A percentile compares a stretch with the other conserved stretches of the same genome.
These are phyloP conservation scores for Trametes cubensis DNA, from an alignment of 768 basidiomycete species.

Conservation along the genomic window DNA sequence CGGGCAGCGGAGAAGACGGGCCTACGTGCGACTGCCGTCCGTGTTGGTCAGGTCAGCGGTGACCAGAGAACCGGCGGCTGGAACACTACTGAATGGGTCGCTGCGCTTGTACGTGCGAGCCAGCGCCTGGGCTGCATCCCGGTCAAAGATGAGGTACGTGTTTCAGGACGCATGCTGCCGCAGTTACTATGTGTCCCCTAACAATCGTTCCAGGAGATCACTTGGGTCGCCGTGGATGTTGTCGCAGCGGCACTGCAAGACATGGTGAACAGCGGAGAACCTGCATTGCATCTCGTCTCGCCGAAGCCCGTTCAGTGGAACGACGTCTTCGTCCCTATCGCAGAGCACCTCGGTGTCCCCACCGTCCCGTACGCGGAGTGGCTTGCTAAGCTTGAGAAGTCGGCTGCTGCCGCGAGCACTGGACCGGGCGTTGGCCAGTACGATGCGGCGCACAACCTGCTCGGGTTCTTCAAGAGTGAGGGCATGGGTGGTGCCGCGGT, in stretches of 20 bases:
- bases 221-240: constrained; percentile 25
- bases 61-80: constrained; percentile 33
- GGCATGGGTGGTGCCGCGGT: constrained; percentile 13
- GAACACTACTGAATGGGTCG: constrained; percentile 45
- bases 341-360: constrained; percentile 24
- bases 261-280: constrained; percentile 19
- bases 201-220: constrained; percentile 8
- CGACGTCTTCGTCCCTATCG: constrained; percentile 23
- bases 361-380: constrained; percentile 31
- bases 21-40: constrained; percentile 37
- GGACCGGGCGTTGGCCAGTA: constrained; percentile 11
- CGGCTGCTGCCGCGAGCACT: constrained; percentile 5
- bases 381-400: constrained; percentile 25
- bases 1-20: constrained; percentile 34
- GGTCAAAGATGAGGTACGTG: constrained; percentile 43
- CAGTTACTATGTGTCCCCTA: too few species aligned
- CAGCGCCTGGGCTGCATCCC: constrained; percentile 33
- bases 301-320: constrained; percentile 32
- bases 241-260: constrained; percentile 23
- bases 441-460: constrained; percentile 21
- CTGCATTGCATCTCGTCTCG: constrained; percentile 35
- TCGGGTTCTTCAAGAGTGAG: constrained; percentile 21
- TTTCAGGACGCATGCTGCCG: not conserved
- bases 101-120: constrained; percentile 40
- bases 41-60: constrained; percentile 39